These are phyloP conservation scores for Uncinocarpus reesii DNA, from an alignment of 2,329 filamentous ascomycete species.

Conservation along the genomic window DNA sequence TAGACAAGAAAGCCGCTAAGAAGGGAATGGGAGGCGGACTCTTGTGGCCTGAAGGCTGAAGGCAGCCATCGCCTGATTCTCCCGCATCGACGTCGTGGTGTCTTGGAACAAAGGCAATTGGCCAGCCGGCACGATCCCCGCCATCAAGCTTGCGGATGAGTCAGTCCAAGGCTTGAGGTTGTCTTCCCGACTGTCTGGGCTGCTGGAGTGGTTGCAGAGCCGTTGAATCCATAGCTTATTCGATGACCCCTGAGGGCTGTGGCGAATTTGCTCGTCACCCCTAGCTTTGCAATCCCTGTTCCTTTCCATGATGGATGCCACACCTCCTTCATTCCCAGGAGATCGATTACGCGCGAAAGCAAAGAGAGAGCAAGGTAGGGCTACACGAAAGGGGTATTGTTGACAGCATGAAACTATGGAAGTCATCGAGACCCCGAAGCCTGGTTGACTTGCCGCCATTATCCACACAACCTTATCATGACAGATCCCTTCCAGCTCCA, in stretches of 20 bases:
- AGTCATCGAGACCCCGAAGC: no score
- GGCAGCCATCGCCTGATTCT: slow-evolving; percentile 5
- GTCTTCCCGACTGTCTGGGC: background rate
- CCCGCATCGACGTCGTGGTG: background rate
- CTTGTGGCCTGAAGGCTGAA: no score
- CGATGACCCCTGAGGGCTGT: background rate
- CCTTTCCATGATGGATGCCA: slow-evolving; percentile 1
- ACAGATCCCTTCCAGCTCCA: background rate
- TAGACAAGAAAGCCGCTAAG: slow-evolving; percentile 2
- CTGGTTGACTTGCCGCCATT: background rate
- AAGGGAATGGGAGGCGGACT: background rate
- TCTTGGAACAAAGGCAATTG: background rate
- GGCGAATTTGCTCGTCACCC: background rate
- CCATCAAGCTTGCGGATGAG: background rate
- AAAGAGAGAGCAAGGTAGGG: background rate
- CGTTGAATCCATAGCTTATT: background rate
- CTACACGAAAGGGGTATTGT: background rate
- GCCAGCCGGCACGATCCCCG: background rate
- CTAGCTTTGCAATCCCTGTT: background rate
- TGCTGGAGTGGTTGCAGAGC: background rate
- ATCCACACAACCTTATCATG: slow-evolving; percentile 5
- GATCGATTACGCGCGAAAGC: background rate
- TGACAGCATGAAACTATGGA: no score
- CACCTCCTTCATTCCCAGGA: background rate
- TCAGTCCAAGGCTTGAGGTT: background rate